Base-by-base conservation (phyloP, 2,329 filamentous ascomycete genomes). In the Lecanosticta acicola region DNA sequence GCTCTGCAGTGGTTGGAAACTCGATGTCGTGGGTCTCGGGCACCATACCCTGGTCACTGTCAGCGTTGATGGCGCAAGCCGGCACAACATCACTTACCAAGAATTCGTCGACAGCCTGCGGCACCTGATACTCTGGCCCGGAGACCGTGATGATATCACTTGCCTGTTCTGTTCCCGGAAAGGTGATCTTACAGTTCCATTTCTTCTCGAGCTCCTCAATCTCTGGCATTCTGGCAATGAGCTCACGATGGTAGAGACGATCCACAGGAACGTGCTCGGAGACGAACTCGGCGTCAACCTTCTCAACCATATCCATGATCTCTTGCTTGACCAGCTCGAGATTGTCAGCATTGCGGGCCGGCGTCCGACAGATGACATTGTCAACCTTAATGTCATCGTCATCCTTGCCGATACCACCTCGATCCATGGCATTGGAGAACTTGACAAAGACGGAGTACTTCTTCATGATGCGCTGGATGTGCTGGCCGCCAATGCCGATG, bases 361-460 rank as follows among this genome's bases (percentile, higher is more conserved):
- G 93, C 0, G 93, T 98, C 44, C 93, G 88, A 68, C 93, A 98
- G 60, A 98, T 96, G 59, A 98, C 93, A 65, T 98, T 97, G 72
- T 98, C 93, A 37, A 97, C 89, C 68, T 96, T 95, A 70, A 95
- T 87, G 64, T 98, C 93, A 63, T 98, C 93, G 62, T 98, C 93
- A 64, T 97, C 90, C 57, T 94, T 90, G 55, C 89, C 87, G 68
- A 94, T 85, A 29, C 90, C 85, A 53, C 88, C 93, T 63, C 93
- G 84, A 65, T 98, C 93, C 90, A 97, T 97, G 13, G 93, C 93
- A 60, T 98, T 98, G 55, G 89, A 95, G 63, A 98, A 98, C 66
- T 98, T 98, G 72, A 98, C 93, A 60, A 98, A 98, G 57, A 98
- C 93, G 0, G 93, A 97, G 70, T 98, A 94, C 71, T 97, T 97